A percentile compares a stretch with the other conserved stretches of the same genome.
phyloP scores from a whole-genome alignment of 2,329 filamentous ascomycete genomes.

The Teratosphaeriaceae sp. region DNA sequence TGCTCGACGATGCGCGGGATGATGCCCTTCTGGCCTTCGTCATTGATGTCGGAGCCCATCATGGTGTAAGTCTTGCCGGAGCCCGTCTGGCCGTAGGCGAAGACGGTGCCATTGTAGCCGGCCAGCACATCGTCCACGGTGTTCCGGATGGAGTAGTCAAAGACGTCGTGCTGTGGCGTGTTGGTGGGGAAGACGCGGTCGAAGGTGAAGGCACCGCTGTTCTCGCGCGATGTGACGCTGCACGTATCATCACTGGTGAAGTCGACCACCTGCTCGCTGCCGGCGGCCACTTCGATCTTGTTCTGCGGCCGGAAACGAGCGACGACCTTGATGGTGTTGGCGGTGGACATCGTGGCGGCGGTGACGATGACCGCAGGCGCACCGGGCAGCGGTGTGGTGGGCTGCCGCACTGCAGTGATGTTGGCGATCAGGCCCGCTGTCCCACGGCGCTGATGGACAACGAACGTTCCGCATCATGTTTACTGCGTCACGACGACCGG shows the following conservation, averaged over 20 bases:
- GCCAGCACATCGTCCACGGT: slow-evolving; percentile 98
- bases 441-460: too few relatives aligned
- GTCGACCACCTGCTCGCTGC: slow-evolving; percentile 83
- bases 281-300: slow-evolving; percentile 81
- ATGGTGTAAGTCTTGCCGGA: slow-evolving; percentile 99
- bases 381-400: too few relatives aligned
- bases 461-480: too few relatives aligned
- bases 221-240: slow-evolving; percentile 77
- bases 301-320: slow-evolving; percentile 98
- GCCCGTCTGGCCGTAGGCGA: slow-evolving; percentile 96
- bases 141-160: slow-evolving; percentile 92
- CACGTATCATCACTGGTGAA: slow-evolving; percentile 90
- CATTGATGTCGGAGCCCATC: slow-evolving; percentile 94
- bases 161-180: slow-evolving; percentile 86
- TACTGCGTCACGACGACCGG: too few relatives aligned
- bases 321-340: slow-evolving; percentile 60
- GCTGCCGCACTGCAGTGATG: too few relatives aligned
- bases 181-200: slow-evolving; percentile 96
- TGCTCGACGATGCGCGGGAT: slow-evolving; percentile 96
- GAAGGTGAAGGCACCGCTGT: slow-evolving; percentile 79
- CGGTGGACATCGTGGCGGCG: slow-evolving; percentile 21
- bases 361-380: too few relatives aligned
- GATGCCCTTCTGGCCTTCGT: slow-evolving; percentile 80
- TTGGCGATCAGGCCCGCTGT: too few relatives aligned
- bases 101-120: slow-evolving; percentile 98